Base-by-base conservation (phyloP, 1,284 basidiomycete genomes). In the Xerocomus cyaneibrunnescens region DNA sequence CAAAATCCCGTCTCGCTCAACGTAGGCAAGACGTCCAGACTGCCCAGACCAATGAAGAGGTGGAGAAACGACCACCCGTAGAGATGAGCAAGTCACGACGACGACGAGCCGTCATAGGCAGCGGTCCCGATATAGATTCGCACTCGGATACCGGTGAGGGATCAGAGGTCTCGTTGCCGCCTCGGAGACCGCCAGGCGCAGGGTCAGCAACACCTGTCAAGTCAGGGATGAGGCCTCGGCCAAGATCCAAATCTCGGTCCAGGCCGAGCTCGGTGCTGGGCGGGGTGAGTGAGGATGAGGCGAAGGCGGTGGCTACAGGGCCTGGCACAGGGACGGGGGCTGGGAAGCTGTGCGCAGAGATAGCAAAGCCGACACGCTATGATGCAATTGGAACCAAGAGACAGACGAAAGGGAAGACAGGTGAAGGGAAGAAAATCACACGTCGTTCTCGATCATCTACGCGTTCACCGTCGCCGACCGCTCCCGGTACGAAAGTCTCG, bases 191-290 rank as follows among this genome's bases (percentile, higher is more conserved):
- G 0, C 7, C 41, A 17, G 51, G 36, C 28, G 3, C 21, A 14
- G 49, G 30, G 16, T 53, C 52, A 2, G 19, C 0, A 37, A 65
- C 68, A 0, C 65, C 65, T 12, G 45, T 70, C 47, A 68, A 56
- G 36, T 67, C 65, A 2, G 54, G 56, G 12, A 69, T 70, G 68
- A 70, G 58, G 22, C 57, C 59, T 27, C 55, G 56, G 35, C 55
- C 55, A 7, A 62, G 46, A 14, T 52, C 63, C 1, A 50, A 44
- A 17, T 52, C 56, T 2, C 51, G 27, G 19, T 43, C 48, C 7
- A 17, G 19, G 34, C 31, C 51, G 22, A n/a, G 16, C 34, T 52
- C 39, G 10, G 35, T 23, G 16, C 12, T 28, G 1, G 41, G 21
- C 3, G 41, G n/a, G 6, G 48, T 50, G 21, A 50, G 40, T 27